phyloP scores from a whole-genome alignment of 169 alveolate genomes.

The Amoebophrya sp. region DNA sequence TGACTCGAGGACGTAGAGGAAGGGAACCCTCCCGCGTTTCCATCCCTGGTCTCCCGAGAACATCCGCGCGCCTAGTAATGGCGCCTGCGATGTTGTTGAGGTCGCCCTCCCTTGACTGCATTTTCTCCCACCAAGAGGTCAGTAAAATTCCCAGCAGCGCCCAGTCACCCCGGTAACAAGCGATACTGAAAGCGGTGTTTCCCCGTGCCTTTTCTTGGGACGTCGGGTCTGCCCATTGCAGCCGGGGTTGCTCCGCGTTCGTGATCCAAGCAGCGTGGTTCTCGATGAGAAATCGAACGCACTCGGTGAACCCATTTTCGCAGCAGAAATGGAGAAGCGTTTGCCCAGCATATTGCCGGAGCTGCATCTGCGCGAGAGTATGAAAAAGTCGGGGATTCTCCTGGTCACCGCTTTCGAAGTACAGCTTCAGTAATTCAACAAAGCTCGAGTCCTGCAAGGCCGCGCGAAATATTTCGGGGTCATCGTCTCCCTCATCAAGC shows the following conservation, averaged over 20 bases:
- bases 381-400: constrained; percentile 15
- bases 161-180: constrained; percentile 29
- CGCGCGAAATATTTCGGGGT: constrained; percentile 28
- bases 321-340: constrained; percentile 36
- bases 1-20: not conserved
- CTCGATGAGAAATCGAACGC: constrained; percentile 30
- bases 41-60: not conserved
- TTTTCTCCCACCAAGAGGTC: not conserved
- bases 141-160: constrained; percentile 1
- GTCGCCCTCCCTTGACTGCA: not conserved
- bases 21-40: not conserved
- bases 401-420: constrained; percentile 9
- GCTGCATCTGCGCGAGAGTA: constrained; percentile 26
- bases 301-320: constrained; percentile 25
- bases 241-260: constrained; percentile 18
- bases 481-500: constrained; percentile 35
- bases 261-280: not conserved
- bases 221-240: constrained; percentile 35
- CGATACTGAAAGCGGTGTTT: constrained; percentile 30
- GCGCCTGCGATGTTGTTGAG: not conserved
- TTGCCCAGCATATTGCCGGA: not conserved
- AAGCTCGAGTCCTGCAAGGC: constrained; percentile 33
- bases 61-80: not conserved
- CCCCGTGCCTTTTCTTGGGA: constrained; percentile 38
- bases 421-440: not conserved